Base-by-base conservation (phyloP, 208 protist genomes). In the Sergeia podlipaevii region DNA sequence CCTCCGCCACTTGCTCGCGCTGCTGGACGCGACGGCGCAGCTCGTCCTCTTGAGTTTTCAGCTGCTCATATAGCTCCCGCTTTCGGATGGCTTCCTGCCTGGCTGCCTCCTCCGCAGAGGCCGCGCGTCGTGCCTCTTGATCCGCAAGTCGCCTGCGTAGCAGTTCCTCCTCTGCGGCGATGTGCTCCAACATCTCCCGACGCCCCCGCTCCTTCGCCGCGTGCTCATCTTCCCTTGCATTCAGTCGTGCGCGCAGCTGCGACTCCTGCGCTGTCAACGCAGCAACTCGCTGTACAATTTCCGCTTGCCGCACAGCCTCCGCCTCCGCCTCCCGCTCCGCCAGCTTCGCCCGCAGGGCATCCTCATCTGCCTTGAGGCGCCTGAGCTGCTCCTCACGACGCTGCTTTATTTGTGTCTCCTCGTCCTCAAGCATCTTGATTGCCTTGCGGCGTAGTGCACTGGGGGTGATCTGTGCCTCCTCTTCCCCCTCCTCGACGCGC, bases 341-440 rank as follows among this genome's bases (percentile, higher is more conserved):
- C 15, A 49, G 32, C 41, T 46, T n/a, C 17, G 65, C 38, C 37
- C 68, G 63, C 23, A 80, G 55, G 11, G 29, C 27, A 3, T 66
- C 48, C 28, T 76, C 55, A 27, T 71, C 42, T 2, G 30, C 54
- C 26, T 47, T 23, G 18, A 74, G 60, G 23, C 41, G 34, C 30
- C 57, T 43, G 38, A 74, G 55, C 46, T 72, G 57, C 39, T 46
- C 38, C 6, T 26, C 42, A 4, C 57, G 42, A 2, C 59, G 46
- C 34, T 32, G n/a, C 61, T 65, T 67, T 42, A 82, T 61, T 37
- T 59, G 52, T 11, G 57, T 60, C 58, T 93, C 71, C 52, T 93
- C 76, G 6, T 65, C 64, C 60, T 84, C 79, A 7, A 90, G 76
- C 77, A 93, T 81, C 18, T 52, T 56, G 45, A 90, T 93, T 7